These are phyloP conservation scores for Geosmithia flava DNA, from an alignment of 2,329 filamentous ascomycete genomes.

Conservation along the genomic window DNA sequence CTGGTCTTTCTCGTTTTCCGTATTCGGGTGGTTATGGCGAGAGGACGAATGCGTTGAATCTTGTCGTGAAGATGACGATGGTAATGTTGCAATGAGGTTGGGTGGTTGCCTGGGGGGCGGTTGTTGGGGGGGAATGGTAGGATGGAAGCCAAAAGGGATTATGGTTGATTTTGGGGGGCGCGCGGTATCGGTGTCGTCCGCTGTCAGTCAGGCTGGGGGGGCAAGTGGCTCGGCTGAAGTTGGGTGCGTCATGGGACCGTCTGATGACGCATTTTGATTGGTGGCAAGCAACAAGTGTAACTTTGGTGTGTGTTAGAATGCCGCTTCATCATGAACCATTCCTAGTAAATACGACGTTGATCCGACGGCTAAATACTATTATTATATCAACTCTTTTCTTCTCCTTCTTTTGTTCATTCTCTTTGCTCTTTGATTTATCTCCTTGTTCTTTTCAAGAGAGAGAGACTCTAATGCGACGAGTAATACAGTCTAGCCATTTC, in stretches of 20 bases:
- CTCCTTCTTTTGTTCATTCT: neutral
- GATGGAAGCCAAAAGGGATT: no score
- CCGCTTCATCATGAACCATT: no score
- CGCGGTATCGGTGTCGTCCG: neutral
- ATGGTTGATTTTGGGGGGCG: neutral
- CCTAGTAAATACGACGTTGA: no score
- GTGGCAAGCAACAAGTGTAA: neutral
- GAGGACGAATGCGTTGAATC: neutral
- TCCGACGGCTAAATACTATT: no score
- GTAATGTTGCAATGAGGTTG: neutral
- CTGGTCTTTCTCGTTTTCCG: neutral
- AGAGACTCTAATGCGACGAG: neutral
- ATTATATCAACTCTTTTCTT: neutral
- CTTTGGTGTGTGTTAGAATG: no score
- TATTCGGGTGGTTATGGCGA: neutral
- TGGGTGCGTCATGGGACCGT: slow-evolving; percentile 23
- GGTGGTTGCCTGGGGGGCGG: neutral
- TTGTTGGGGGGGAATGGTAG: no score
- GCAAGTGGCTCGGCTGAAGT: neutral
- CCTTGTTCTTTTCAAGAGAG: neutral
- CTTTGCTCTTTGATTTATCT: neutral
- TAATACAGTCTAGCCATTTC: neutral
- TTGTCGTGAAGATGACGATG: neutral
- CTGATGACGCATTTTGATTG: slow-evolving; percentile 10
- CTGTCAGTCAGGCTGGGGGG: neutral